Base-by-base conservation (phyloP, 768 basidiomycete genomes). In the Ramaria rubella region DNA sequence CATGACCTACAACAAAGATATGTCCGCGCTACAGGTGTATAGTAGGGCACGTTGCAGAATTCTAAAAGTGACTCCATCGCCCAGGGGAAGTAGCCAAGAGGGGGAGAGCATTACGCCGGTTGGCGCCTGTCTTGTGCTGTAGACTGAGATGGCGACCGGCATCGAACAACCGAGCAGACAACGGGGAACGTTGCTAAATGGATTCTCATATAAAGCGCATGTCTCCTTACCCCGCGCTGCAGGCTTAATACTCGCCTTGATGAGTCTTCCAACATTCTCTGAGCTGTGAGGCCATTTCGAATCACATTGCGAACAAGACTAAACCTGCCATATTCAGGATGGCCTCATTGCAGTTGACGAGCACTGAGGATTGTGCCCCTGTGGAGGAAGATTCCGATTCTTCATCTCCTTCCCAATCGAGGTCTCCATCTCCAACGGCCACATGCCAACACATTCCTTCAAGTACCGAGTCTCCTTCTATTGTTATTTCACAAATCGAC, bases 221-320 rank as follows among this genome's bases (percentile, higher is more conserved):
- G 31, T 42, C 8, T 23, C 26, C 5, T 19, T 5, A 45, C 3
- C 23, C 21, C 26, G 53, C 8, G 34, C 26, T 49, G 19, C 27
- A 9, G 26, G 15, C 55, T 40, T 24, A 14, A n/a, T 42, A n/a
- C 42, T 23, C 29, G 21, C 23, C 7, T 45, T n/a, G 29, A 56
- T 56, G 55, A 56, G 12, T 31, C 55, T 56, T 17, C 55, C 55
- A 14, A 48, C 55, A 5, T 56, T 56, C 46, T 38, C 55, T 56
- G 55, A 56, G 44, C 55, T 56, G 55, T 56, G 33, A 43, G 54
- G 14, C 24, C n/a, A 33, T 55, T 21, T 30, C 17, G 19, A 19
- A n/a, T 15, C 21, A 15, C 31, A 23, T 21, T 8, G 34, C 17
- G 44, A 11, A 12, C 29, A 15, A 12, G 33, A 46, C 31, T 33